Conservation (phyloP, 2,329 filamentous ascomycete genomes). For the Sporothrix pseudoabietina region DNA sequence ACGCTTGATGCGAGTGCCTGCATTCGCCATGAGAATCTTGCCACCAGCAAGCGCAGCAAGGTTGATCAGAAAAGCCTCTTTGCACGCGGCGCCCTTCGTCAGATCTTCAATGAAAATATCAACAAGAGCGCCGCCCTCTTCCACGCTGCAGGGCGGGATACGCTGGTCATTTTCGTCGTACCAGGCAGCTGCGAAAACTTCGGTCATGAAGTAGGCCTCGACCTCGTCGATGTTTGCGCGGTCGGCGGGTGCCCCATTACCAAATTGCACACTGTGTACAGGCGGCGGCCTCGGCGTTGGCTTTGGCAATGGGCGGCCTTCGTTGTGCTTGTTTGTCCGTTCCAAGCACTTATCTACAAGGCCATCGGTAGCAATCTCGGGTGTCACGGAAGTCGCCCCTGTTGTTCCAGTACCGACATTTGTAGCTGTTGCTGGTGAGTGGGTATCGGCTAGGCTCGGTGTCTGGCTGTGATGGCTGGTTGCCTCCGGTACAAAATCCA, state of each 20-base stretch:
- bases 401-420: constrained; percentile 8
- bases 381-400: neutral
- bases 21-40: constrained; percentile 51
- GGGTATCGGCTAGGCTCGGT: neutral
- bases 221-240: constrained; percentile 60
- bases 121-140: constrained; percentile 58
- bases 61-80: constrained; percentile 62
- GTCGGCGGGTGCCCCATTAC: constrained; percentile 43
- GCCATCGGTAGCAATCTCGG: neutral
- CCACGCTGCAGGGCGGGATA: constrained; percentile 49
- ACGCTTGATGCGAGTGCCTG: constrained; percentile 48
- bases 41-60: constrained; percentile 60
- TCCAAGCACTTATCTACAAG: neutral
- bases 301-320: neutral
- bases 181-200: constrained; percentile 56
- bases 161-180: constrained; percentile 50
- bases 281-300: neutral
- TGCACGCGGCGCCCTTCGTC: constrained; percentile 52
- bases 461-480: neutral
- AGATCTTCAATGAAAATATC: constrained; percentile 55
- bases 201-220: constrained; percentile 57
- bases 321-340: neutral
- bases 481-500: neutral
- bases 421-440: constrained; percentile 13
- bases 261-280: neutral